Evolutionary conservation across 768 basidiomycete genomes (phyloP), one percentile per base, ranked within the genome.

Genomic region (Lyophyllum shimeji): DNA sequence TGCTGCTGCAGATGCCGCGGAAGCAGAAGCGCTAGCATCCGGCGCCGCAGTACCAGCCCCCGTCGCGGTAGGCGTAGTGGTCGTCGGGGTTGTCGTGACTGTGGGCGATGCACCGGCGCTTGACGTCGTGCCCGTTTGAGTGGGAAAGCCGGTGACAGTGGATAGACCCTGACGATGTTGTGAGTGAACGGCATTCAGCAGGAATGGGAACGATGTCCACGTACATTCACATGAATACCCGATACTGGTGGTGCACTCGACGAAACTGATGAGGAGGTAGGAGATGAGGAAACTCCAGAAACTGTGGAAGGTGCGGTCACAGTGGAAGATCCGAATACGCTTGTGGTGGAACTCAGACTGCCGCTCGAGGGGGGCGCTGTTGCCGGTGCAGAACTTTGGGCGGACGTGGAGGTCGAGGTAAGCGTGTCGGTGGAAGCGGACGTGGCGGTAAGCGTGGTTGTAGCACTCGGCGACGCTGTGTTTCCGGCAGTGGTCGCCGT

Each of bases 1-100:
- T 42, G 74, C 71, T 27, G 71, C 74, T 31, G 75, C 68, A 12
- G 69, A 63, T 11, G 69, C 60, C n/a, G 56, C 52, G 6, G n/a
- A n/a, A n/a, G n/a, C n/a, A n/a, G 60, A 44, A 56, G 47, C 60
- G 51, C 29, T 61, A 18, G 53, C 39, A 7, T 62, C 58, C n/a
- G 55, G 34, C 11, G 62, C 53, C 40, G 63, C 50, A 39, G 63
- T 52, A 39, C 52, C 43, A 39, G 60, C 49, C 37, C 48, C 46
- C 24, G 57, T 54, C 45, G 59, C 47, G 20, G 49, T 52, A 15
- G 48, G 42, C n/a, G 52, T 37, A 1, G 56, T 37, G 1, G 56
- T 42, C 37, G 63, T 43, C 20, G 49, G 46, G 18, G 49, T 39
- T 1, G 55, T 40, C 43, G 63, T 48, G 9, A 61, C 23, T 12